Base-by-base conservation (phyloP, 2,329 filamentous ascomycete species). In the Ceratocystis colombiana region DNA sequence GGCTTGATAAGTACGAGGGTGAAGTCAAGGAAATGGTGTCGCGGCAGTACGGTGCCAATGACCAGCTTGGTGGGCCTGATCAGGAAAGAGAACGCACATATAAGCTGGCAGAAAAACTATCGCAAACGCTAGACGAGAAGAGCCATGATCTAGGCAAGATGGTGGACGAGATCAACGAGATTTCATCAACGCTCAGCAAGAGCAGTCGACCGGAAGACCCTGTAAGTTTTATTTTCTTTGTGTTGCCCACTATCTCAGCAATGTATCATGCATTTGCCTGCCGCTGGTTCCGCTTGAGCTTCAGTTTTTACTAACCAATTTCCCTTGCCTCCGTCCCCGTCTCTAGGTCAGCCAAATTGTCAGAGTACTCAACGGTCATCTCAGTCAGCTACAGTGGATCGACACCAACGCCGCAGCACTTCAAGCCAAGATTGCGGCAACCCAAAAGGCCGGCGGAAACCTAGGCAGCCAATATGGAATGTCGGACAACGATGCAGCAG, bases 161-260 rank as follows among this genome's bases (percentile, higher is more conserved):
- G 91, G 96, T 99, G 71, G 92, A 96, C 74, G 94, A 97, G 76
- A 96, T 99, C 74, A 99, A 99, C 74, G 85, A 87, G 71, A 93
- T 95, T 69, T 94, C 90, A n/a, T 84, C 89, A 65, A 90, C 87
- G 28, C 79, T 99, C 70, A 93, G 86, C 81, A 96, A 95, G 81
- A 90, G 88, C 67, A 88, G 83, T 76, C 95, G 95, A 76, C 84
- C 89, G 33, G 89, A 94, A 74, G 90, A 94, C 76, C 89, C 89
- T 70, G 90, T 94, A 82, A 77, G 86, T 82, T 72, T 74, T 7
- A 25, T 28, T 53, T 28, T 53, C 22, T 12, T 53, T 28, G 22
- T 2, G 3, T 28, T 28, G 10, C 37, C 37, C 10, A 41, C 37
- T 15, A 15, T 41, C 37, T 4, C 12, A 41, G 37, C 12, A 10